These are phyloP conservation scores for Lepidium africanum DNA, from an alignment of 345 rosid species.

Conservation along the genomic window DNA sequence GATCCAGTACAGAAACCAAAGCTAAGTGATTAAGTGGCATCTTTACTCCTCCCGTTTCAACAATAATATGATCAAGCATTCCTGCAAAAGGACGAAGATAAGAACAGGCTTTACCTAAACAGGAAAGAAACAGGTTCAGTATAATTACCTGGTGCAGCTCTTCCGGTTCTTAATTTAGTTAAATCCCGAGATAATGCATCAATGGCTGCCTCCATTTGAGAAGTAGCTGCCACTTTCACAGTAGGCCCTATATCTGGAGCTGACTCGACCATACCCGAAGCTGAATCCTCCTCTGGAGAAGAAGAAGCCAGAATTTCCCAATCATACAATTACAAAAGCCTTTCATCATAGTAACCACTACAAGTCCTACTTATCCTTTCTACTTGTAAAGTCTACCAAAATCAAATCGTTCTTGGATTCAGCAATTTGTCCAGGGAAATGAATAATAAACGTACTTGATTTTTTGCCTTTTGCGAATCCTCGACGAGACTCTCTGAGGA, in stretches of 20 bases:
- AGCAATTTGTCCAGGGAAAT: background rate
- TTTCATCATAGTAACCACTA: background rate
- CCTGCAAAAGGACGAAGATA: conserved; percentile 32
- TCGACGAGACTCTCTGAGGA: conserved; percentile 39
- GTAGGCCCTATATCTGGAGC: conserved; percentile 57
- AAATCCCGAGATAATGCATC: conserved; percentile 72
- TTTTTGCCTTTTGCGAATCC: conserved; percentile 74
- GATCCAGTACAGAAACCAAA: conserved; percentile 77
- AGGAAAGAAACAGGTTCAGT: background rate
- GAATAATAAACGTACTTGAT: conserved; percentile 40
- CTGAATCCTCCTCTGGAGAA: conserved; percentile 64
- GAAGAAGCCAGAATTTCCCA: background rate
- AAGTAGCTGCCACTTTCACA: conserved; percentile 51
- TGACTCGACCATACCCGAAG: conserved; percentile 40
- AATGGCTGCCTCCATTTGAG: conserved; percentile 90
- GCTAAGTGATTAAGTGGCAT: conserved; percentile 79
- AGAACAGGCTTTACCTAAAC: background rate
- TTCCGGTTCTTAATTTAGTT: conserved; percentile 73
- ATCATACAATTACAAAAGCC: background rate
- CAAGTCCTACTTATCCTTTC: background rate
- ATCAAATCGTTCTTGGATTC: background rate
- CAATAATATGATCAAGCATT: conserved; percentile 90
- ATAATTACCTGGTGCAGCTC: conserved; percentile 67
- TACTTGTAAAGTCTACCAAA: background rate
- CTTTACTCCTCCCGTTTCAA: conserved; percentile 70